phyloP scores from a whole-genome alignment of 495 filamentous ascomycete genomes.

The Lasiosphaeriaceae sp. region DNA sequence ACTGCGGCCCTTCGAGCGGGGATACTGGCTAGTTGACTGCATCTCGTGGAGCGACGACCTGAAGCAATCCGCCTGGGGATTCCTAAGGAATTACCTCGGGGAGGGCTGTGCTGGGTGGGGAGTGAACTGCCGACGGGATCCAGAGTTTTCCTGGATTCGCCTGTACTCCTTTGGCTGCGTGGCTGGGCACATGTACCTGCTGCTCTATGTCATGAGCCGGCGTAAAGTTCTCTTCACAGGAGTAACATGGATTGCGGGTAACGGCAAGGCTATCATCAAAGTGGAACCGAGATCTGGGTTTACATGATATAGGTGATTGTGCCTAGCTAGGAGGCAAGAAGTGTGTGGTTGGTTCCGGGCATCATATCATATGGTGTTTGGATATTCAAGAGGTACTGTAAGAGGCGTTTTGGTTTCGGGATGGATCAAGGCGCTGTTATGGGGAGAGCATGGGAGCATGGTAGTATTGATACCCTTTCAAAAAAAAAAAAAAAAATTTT shows the following conservation, averaged over 20 bases:
- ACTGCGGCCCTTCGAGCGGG: constrained; percentile 57
- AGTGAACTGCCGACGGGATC: constrained; percentile 42
- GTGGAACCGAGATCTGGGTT: constrained; percentile 18
- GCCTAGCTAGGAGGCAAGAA: too few species aligned
- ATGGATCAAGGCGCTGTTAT: too few species aligned
- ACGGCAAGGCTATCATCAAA: constrained; percentile 45
- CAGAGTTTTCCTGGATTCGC: constrained; percentile 37
- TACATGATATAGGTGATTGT: too few species aligned
- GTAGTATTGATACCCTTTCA: background rate
- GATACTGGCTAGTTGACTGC: constrained; percentile 62
- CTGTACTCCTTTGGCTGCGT: constrained; percentile 67
- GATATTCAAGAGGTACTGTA: too few species aligned
- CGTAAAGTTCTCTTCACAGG: constrained; percentile 51
- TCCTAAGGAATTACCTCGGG: constrained; percentile 54
- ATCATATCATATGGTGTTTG: too few species aligned
- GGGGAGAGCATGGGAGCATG: too few species aligned
- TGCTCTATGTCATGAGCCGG: constrained; percentile 62
- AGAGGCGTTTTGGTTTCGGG: too few species aligned
- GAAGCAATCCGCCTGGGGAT: constrained; percentile 55
- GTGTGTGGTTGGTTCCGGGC: too few species aligned
- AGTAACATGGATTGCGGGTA: constrained; percentile 54
- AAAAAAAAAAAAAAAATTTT: too few species aligned
- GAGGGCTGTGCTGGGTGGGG: constrained; percentile 65
- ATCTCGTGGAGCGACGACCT: constrained; percentile 37
- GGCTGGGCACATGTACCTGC: constrained; percentile 57